Evolutionary conservation across 192 early-diverging fungal genomes (phyloP), one percentile per base, ranked within the genome.

Genomic region (Coemansia sp.): DNA sequence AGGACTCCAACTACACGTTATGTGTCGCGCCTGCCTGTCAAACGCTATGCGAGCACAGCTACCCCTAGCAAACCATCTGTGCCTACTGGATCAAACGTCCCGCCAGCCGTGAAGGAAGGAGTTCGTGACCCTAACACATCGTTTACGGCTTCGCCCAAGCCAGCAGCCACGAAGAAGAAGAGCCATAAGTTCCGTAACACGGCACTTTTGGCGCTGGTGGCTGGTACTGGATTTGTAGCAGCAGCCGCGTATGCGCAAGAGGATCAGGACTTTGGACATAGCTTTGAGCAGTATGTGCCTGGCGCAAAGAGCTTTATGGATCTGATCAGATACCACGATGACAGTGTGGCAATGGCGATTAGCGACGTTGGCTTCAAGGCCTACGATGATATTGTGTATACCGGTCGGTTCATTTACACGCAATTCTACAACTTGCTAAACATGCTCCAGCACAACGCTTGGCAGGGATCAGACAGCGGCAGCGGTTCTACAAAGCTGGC

Each of bases 351-450:
- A 15, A 73, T 82, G 72, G 72, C 76, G 10, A 29, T 70, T 66
- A 84, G 87, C 68, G 82, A 91, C 44, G 86, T 91, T 41, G 86
- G 90, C 18, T 86, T 77, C 55, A 79, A 88, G 34, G 87, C 87
- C 31, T 88, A 89, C 54, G 84, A 81, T 46, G 80, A 91, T 24
- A 44, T 79, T 24, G 80, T 59, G 18, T 76, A 86, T 60, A 80
- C 77, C 24, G 68, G 72, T 11, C 71, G 70, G 49, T 77, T 86
- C 40, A 78, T 82, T 64, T 82, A 81, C 54, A 57, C 70, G 29
- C 85, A 85, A 65, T 85, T 89, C 36, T 71, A 85, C 67, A 72
- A 72, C 20, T 66, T 89, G 69, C 79, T 87, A 55, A 74, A 73
- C 65, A 85, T 85, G 78, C 83, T 85, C 11, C 66, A 75, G 52